Evolutionary conservation across 2,329 filamentous ascomycete genomes (phyloP).

Genomic region (Cladosporium phlei): DNA sequence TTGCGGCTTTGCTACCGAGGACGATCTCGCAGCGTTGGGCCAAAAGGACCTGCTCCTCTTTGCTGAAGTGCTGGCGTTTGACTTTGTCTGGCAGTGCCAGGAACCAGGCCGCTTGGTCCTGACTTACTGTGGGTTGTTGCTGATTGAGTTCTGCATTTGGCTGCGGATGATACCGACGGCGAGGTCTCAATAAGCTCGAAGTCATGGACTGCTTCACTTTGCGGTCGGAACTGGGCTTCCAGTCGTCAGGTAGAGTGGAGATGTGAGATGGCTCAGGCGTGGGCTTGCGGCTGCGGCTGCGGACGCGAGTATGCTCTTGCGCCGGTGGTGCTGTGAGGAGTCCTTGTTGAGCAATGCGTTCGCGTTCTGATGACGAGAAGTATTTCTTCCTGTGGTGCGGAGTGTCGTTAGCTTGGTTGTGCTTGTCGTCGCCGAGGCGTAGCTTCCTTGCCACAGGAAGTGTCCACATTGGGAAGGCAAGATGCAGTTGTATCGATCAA

Average conservation of each 20-base stretch:
- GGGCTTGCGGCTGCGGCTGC: slow-evolving; percentile 17
- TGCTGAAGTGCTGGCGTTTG: slow-evolving; percentile 63
- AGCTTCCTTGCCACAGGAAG: not conserved
- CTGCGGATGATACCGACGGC: slow-evolving; percentile 4
- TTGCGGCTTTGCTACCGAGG: slow-evolving; percentile 16
- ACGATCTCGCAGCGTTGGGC: slow-evolving; percentile 48
- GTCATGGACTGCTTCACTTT: slow-evolving; percentile 19
- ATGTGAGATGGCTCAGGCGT: slow-evolving; percentile 12
- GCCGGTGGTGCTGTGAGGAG: not conserved
- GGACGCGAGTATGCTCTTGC: not conserved
- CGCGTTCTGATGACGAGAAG: slow-evolving; percentile 67
- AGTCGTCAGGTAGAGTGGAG: slow-evolving; percentile 13
- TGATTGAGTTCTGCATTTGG: slow-evolving; percentile 26
- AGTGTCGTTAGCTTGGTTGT: slow-evolving; percentile 18
- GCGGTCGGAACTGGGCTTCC: slow-evolving; percentile 14
- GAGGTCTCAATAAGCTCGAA: slow-evolving; percentile 20
- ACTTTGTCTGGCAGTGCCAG: slow-evolving; percentile 68
- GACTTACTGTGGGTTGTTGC: slow-evolving; percentile 34
- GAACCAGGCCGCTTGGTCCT: slow-evolving; percentile 51
- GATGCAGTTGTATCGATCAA: not conserved
- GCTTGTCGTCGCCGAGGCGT: not conserved
- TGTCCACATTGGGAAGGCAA: slow-evolving; percentile 1
- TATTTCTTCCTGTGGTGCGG: slow-evolving; percentile 54
- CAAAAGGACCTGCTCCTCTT: slow-evolving; percentile 64
- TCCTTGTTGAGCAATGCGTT: slow-evolving; percentile 56